Evolutionary conservation across 1,139 yeast genomes (phyloP), one percentile per base, ranked within the genome.

Genomic region (Meyerozyma athensensis): DNA sequence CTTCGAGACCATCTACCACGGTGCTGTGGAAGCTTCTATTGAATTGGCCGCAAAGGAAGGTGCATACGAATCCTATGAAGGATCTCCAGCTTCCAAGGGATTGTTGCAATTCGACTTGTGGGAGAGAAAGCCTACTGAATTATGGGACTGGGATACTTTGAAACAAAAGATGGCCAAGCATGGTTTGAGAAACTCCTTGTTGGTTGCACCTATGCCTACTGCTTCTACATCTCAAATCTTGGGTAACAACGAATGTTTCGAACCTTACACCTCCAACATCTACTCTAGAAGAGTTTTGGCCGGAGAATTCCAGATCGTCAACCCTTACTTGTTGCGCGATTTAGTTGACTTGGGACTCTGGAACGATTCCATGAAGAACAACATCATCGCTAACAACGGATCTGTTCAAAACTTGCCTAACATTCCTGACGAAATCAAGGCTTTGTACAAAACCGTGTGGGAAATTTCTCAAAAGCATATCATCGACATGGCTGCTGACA

Each of bases 201-300:
- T 87, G 39, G 86, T 86, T 39, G 96, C 95, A 3, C 95, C 95
- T 35, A 86, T 86, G 96, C 96, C 96, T 33, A 86, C 96, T 21
- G 96, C 96, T 2, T 86, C 95, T 3, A 86, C 96, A 2, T 87
- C 96, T 13, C 95, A 86, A 64, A 86, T 86, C 43, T 70, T 86
- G 46, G 96, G 96, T 32, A 82, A 77, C 68, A 87, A 83, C 54
- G 96, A 86, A 61, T 86, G 96, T 59, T 86, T 86, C 61, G 96
- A 86, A 62, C 96, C 96, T 19, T 81, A 81, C 61, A 86, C 96
- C 21, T 85, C 95, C 33, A 86, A 86, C 64, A 81, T 86, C 54
- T 86, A 86, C 65, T 79, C 87, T 36, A 79, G 96, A 56, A 79
- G 96, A 58, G 95, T 86, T 17, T 67, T 84, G 35, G 83, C 95